Conservation (phyloP, 2,329 filamentous ascomycete species). For the Fusarium torreyae region DNA sequence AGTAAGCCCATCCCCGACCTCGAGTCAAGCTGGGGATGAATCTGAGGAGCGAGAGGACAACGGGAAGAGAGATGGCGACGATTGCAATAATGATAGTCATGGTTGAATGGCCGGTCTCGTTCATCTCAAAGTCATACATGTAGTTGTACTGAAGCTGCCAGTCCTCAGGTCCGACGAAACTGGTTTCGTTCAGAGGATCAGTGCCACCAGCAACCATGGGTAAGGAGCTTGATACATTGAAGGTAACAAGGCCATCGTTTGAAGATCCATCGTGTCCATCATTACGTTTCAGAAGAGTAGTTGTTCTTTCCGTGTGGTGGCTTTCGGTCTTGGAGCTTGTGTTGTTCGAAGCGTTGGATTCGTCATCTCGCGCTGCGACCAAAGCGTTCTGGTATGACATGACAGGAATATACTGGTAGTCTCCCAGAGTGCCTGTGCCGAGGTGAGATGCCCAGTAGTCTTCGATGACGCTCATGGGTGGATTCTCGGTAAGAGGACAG, state of each 20-base stretch:
- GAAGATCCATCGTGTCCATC: slow-evolving; percentile 9
- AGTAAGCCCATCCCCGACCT: slow-evolving; percentile 46
- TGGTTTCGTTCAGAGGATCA: slow-evolving; percentile 53
- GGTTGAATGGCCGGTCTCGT: slow-evolving; percentile 52
- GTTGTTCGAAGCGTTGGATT: slow-evolving; percentile 22
- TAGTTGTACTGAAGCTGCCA: slow-evolving; percentile 64
- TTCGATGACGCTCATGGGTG: slow-evolving; percentile 34
- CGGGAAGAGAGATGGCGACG: slow-evolving; percentile 53
- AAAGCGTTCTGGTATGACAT: slow-evolving; percentile 52
- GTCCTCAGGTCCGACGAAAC: slow-evolving; percentile 48
- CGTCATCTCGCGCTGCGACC: slow-evolving; percentile 41
- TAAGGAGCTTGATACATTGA: slow-evolving; percentile 24
- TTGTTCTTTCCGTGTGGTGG: slow-evolving; percentile 7
- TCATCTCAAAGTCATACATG: slow-evolving; percentile 66
- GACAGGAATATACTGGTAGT: slow-evolving; percentile 43
- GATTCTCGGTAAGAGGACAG: slow-evolving; percentile 46
- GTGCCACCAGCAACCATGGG: slow-evolving; percentile 43
- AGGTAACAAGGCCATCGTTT: slow-evolving; percentile 11
- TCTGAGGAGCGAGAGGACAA: slow-evolving; percentile 54
- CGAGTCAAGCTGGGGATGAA: slow-evolving; percentile 52
- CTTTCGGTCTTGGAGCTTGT: neutral
- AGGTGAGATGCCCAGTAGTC: slow-evolving; percentile 53
- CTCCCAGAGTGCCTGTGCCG: slow-evolving; percentile 48
- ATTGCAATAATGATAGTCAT: slow-evolving; percentile 41
- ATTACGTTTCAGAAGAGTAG: slow-evolving; percentile 24